These are phyloP conservation scores for Zostera marina DNA, from an alignment of 116 monocot genomes.

Conservation along the genomic window DNA sequence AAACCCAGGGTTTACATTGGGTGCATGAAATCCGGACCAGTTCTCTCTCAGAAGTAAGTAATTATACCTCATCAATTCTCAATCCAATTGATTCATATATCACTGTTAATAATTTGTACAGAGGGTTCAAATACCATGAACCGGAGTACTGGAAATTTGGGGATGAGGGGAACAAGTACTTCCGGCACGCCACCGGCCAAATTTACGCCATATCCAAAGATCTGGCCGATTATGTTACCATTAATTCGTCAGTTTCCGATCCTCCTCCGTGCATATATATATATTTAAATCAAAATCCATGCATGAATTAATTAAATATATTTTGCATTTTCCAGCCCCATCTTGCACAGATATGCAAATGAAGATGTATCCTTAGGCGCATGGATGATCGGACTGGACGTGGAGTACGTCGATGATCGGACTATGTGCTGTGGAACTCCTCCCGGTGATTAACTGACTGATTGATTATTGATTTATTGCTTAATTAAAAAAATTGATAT, in stretches of 20 bases:
- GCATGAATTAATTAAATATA: neutral
- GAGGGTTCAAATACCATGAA: constrained; percentile 69
- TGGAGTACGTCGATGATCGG: constrained; percentile 68
- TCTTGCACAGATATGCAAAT: constrained; percentile 76
- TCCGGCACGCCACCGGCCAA: constrained; percentile 79
- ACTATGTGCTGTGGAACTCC: constrained; percentile 76
- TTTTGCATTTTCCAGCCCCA: too few species aligned
- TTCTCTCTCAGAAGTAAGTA: constrained; percentile 65
- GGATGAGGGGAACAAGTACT: constrained; percentile 68
- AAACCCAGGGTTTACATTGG: constrained; percentile 65
- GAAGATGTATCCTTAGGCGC: constrained; percentile 82
- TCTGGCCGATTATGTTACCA: constrained; percentile 72
- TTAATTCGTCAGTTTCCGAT: constrained; percentile 42
- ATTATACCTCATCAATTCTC: too few species aligned
- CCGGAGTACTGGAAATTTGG: constrained; percentile 92
- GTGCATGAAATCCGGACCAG: constrained; percentile 90
- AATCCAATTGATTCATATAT: too few species aligned
- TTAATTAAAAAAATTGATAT: too few species aligned
- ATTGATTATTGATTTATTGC: too few species aligned
- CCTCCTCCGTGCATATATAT: neutral
- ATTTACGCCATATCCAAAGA: constrained; percentile 85
- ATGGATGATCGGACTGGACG: constrained; percentile 74
- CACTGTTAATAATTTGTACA: too few species aligned
- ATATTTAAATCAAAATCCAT: neutral
- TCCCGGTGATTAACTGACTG: too few species aligned